phyloP scores from a whole-genome alignment of 2,329 filamentous ascomycete genomes.

The Colletotrichum caudatum region DNA sequence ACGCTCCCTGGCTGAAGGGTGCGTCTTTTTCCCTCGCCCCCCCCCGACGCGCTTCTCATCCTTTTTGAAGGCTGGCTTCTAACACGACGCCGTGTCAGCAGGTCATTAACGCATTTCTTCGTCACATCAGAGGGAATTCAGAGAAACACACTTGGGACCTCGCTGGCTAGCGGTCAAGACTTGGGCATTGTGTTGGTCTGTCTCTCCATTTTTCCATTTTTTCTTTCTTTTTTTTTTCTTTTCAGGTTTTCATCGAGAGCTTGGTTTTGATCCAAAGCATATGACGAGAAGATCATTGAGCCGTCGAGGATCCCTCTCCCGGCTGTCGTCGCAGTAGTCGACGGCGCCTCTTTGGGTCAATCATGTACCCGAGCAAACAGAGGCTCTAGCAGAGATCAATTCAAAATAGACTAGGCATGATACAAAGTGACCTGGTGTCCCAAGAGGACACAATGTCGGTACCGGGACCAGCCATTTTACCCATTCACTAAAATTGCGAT shows the following conservation, averaged over 20 bases:
- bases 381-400: background rate
- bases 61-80: background rate
- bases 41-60: too few relatives aligned
- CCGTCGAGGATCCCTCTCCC: too few relatives aligned
- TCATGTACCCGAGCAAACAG: background rate
- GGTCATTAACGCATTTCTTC: too few relatives aligned
- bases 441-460: too few relatives aligned
- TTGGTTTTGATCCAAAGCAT: background rate
- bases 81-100: background rate
- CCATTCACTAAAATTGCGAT: background rate
- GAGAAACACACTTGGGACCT: background rate
- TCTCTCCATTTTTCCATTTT: background rate
- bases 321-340: too few relatives aligned
- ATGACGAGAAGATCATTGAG: background rate
- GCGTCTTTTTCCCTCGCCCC: too few relatives aligned
- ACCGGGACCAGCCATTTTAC: background rate
- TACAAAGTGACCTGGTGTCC: too few relatives aligned
- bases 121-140: background rate
- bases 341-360: background rate
- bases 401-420: background rate
- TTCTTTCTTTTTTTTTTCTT: too few relatives aligned
- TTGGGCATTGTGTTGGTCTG: background rate
- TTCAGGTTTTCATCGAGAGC: background rate
- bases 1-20: background rate
- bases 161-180: background rate